Evolutionary conservation across 345 rosid genomes (phyloP), one percentile per base, ranked within the genome.

Genomic region (Eucalyptus cladocalyx): DNA sequence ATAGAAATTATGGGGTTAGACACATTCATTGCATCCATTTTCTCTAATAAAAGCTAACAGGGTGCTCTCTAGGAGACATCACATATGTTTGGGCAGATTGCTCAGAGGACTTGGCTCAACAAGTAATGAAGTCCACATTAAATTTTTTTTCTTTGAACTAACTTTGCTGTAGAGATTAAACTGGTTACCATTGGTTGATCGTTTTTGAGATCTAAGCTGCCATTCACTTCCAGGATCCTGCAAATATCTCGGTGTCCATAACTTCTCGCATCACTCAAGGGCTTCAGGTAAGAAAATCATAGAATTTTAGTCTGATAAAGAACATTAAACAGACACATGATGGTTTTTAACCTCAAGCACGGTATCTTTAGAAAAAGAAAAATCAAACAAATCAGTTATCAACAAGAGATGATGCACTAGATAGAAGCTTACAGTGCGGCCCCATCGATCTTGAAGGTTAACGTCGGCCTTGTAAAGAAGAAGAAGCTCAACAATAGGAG

Each of bases 181-280:
- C 19, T 54, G 24, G 87, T 91, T 91, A 94, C 93, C 92, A 90
- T 92, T 40, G 93, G 92, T 40, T 92, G 95, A 89, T 94, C 94
- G 50, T 92, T 89, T 90, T 88, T 88, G 81, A 92, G 92, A 50
- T 94, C 95, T 90, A 92, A 88, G 88, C 96, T 94, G 21, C 96
- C 95, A 88, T 93, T 94, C 34, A 93, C 97, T 94, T 95, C 95
- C 17, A 95, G 92, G 86, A 95, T 92, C 91, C 97, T 93, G 92
- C 97, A 94, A 51, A 95, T 95, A 89, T 94, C 96, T 54, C 95
- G 92, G 86, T 95, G 95, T 26, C 93, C 92, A 50, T 93, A 95
- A 16, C 90, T 92, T 90, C 94, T 93, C 69, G 97, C 95, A 92
- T 95, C 95, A 85, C 94, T 93, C 92, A 95, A 92, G 87, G 96